Conservation (phyloP, 768 basidiomycete species). For the Plicaturopsis crispa region DNA sequence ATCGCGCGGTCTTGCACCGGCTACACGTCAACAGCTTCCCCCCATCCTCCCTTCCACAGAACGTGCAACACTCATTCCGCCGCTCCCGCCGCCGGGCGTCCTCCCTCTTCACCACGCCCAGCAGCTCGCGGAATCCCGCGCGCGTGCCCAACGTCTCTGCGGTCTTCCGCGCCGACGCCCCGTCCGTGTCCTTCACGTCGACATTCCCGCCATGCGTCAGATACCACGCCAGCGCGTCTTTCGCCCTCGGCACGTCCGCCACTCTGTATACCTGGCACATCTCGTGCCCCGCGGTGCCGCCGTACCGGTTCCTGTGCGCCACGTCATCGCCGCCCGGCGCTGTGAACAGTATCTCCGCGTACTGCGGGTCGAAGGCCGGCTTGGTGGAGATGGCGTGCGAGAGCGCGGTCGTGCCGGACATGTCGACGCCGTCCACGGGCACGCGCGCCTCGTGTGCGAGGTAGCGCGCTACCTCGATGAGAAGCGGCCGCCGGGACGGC, state of each 20-base stretch:
- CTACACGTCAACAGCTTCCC: constrained; percentile 21
- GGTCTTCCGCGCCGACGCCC: constrained; percentile 19
- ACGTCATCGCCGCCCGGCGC: constrained; percentile 36
- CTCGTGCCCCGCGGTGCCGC: constrained; percentile 31
- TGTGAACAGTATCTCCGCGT: constrained; percentile 32
- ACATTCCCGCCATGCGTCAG: constrained; percentile 34
- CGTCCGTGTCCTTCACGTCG: constrained; percentile 31
- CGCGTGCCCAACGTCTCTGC: constrained; percentile 6
- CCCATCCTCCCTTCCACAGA: constrained; percentile 27
- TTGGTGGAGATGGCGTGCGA: constrained; percentile 34
- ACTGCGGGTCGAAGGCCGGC: constrained; percentile 31
- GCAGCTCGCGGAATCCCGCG: constrained; percentile 8
- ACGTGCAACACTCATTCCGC: constrained; percentile 21
- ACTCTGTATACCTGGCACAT: constrained; percentile 22
- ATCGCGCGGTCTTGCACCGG: constrained; percentile 26
- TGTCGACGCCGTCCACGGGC: constrained; percentile 28
- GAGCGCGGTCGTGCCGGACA: constrained; percentile 33
- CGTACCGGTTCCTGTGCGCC: constrained; percentile 31
- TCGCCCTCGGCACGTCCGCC: constrained; percentile 15
- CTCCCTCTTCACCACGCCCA: constrained; percentile 18
- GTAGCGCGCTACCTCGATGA: constrained; percentile 25
- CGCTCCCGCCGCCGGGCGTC: constrained; percentile 21
- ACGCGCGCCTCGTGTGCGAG: constrained; percentile 25
- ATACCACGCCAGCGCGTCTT: constrained; percentile 27
- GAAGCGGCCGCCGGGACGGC: constrained; percentile 12